A percentile compares a stretch with the other conserved stretches of the same genome.
Evolutionary conservation across 2,329 filamentous ascomycete genomes (phyloP).

Genomic region (Cladosporium phlei): DNA sequence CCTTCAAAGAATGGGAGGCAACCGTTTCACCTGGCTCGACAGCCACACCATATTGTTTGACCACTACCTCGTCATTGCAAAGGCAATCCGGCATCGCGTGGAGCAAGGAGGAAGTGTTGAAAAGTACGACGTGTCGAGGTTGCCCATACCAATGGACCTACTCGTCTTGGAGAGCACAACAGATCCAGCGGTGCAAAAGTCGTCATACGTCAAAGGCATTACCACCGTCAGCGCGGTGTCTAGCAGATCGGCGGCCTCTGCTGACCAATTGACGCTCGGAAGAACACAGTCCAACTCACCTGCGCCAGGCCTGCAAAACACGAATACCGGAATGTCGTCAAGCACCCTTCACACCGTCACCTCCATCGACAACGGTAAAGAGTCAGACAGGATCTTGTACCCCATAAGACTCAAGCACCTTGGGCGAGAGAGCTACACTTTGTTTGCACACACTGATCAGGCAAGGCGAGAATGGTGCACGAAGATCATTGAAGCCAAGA

Average conservation of each 20-base stretch:
- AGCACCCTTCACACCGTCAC: constrained; percentile 44
- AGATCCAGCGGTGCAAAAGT: constrained; percentile 84
- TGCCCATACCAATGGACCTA: constrained; percentile 95
- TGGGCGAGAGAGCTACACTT: constrained; percentile 84
- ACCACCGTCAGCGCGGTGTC: constrained; percentile 60
- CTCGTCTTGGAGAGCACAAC: constrained; percentile 87
- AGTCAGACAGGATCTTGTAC: constrained; percentile 76
- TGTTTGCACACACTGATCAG: constrained; percentile 74
- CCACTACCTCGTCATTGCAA: constrained; percentile 90
- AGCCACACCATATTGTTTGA: constrained; percentile 92
- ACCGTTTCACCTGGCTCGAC: constrained; percentile 88
- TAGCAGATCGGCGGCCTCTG: constrained; percentile 20
- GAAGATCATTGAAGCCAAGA: constrained; percentile 93
- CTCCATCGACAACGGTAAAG: constrained; percentile 53
- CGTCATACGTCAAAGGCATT: constrained; percentile 64
- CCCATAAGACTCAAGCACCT: constrained; percentile 96
- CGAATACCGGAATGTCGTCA: constrained; percentile 60
- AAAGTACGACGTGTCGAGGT: constrained; percentile 85
- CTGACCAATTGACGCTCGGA: constrained; percentile 47
- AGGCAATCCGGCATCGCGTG: constrained; percentile 63
- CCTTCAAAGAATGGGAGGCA: constrained; percentile 80
- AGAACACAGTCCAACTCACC: constrained; percentile 35
- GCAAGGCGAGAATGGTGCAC: constrained; percentile 84
- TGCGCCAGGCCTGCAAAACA: constrained; percentile 54
- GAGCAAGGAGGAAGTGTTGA: constrained; percentile 70